phyloP scores from a whole-genome alignment of 2,329 filamentous ascomycete genomes.

The Exophiala bonariae region DNA sequence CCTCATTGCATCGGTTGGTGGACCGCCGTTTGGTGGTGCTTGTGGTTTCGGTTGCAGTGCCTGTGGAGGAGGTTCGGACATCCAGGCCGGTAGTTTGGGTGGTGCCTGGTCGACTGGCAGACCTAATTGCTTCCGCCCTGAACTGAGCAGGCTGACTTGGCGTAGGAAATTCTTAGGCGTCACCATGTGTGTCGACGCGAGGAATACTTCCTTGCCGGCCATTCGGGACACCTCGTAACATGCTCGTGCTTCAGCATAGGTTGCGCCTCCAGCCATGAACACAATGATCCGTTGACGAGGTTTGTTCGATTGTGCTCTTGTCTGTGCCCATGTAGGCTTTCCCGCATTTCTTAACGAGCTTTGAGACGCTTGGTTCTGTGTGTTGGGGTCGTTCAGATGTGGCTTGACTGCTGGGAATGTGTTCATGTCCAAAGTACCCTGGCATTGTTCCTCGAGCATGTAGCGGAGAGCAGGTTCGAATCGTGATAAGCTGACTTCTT shows the following conservation, averaged over 20 bases:
- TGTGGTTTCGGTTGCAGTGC: slow-evolving; percentile 26
- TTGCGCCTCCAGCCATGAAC: slow-evolving; percentile 93
- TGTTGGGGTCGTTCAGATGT: slow-evolving; percentile 52
- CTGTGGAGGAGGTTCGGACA: slow-evolving; percentile 60
- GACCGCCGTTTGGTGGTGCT: slow-evolving; percentile 19
- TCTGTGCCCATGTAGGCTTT: slow-evolving; percentile 93
- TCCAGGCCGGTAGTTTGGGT: slow-evolving; percentile 78
- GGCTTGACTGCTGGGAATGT: slow-evolving; percentile 74
- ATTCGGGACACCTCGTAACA: slow-evolving; percentile 83
- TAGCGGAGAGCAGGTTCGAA: slow-evolving; percentile 79
- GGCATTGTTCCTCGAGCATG: slow-evolving; percentile 75
- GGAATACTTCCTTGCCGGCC: slow-evolving; percentile 77
- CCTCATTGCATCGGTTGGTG: slow-evolving; percentile 26
- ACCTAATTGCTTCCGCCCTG: slow-evolving; percentile 72
- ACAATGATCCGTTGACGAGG: slow-evolving; percentile 88
- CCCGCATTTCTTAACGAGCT: slow-evolving; percentile 78
- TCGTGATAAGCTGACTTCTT: slow-evolving; percentile 83
- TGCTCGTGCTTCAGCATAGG: slow-evolving; percentile 82
- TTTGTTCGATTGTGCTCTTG: slow-evolving; percentile 71
- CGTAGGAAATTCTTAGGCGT: slow-evolving; percentile 79
- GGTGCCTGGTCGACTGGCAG: slow-evolving; percentile 79
- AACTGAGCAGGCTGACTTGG: slow-evolving; percentile 77
- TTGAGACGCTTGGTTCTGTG: slow-evolving; percentile 56
- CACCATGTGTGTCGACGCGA: slow-evolving; percentile 90
- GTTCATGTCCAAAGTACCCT: slow-evolving; percentile 65